These are phyloP conservation scores for Trichomonascus vanleenenianus DNA, from an alignment of 805 yeast genomes.

Conservation along the genomic window DNA sequence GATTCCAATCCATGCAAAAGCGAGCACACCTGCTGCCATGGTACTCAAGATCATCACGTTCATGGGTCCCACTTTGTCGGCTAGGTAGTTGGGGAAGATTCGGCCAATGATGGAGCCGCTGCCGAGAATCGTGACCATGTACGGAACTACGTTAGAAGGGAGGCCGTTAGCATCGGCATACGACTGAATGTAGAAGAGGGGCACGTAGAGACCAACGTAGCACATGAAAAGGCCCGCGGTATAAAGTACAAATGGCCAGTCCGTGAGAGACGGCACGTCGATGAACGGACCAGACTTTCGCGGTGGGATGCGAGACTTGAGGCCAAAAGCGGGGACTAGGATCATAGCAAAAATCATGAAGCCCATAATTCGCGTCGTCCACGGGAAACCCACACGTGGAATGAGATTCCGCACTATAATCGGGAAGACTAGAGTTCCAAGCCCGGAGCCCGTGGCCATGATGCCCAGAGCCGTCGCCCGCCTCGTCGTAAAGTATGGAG, in stretches of 20 bases:
- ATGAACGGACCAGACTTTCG: constrained; percentile 18
- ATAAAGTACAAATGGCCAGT: constrained; percentile 15
- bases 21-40: constrained; percentile 6
- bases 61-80: constrained; percentile 42
- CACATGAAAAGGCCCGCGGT: constrained; percentile 18
- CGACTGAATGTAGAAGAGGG: constrained; percentile 28
- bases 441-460: constrained; percentile 42
- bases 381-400: constrained; percentile 37
- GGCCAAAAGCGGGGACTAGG: constrained; percentile 15
- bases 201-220: constrained; percentile 35
- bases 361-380: constrained; percentile 42
- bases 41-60: constrained; percentile 30
- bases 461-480: constrained; percentile 40
- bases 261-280: constrained; percentile 16
- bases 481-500: constrained; percentile 37
- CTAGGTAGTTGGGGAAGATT: constrained; percentile 38
- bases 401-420: constrained; percentile 38
- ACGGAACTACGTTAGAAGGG: constrained; percentile 18
- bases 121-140: constrained; percentile 26
- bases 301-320: constrained; percentile 23
- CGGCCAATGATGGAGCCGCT: constrained; percentile 41
- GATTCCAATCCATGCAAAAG: constrained; percentile 18
- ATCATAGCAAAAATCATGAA: constrained; percentile 31
- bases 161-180: constrained; percentile 23
- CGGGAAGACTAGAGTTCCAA: constrained; percentile 44